phyloP scores from a whole-genome alignment of 805 yeast species.

The Schwanniomyces yamadae region DNA sequence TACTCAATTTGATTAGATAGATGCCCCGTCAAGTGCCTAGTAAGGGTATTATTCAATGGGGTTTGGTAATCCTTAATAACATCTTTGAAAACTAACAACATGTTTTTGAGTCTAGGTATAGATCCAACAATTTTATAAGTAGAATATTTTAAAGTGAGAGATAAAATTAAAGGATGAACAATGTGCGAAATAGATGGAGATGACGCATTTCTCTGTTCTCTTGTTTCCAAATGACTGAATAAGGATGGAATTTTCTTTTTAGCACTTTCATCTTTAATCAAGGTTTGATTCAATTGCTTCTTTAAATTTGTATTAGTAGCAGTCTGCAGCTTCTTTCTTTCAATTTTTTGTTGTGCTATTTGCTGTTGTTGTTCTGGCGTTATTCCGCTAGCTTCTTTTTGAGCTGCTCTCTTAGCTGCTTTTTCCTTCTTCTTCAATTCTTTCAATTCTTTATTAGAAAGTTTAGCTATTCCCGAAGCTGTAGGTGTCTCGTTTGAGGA shows the following conservation, averaged over 20 bases:
- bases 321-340: slow-evolving; percentile 39
- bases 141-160: slow-evolving; percentile 76
- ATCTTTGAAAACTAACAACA: slow-evolving; percentile 79
- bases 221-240: slow-evolving; percentile 77
- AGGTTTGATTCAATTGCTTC: slow-evolving; percentile 53
- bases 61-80: slow-evolving; percentile 81
- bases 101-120: slow-evolving; percentile 75
- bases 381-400: slow-evolving; percentile 67
- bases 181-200: slow-evolving; percentile 59
- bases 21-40: slow-evolving; percentile 85
- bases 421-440: slow-evolving; percentile 86
- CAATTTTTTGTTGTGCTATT: slow-evolving; percentile 42
- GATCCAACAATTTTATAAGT: slow-evolving; percentile 89
- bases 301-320: slow-evolving; percentile 52
- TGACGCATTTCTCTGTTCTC: slow-evolving; percentile 67
- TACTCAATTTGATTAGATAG: slow-evolving; percentile 91
- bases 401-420: slow-evolving; percentile 89
- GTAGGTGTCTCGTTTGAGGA: background rate
- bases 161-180: slow-evolving; percentile 82
- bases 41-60: slow-evolving; percentile 79
- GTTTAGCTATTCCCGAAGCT: slow-evolving; percentile 9
- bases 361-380: slow-evolving; percentile 44
- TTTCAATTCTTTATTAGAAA: slow-evolving; percentile 79
- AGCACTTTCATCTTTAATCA: slow-evolving; percentile 37
- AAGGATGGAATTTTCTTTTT: slow-evolving; percentile 57